Evolutionary conservation across 352 stramenopile species (phyloP), one percentile per base, ranked within the genome.

Genomic region (Pythium sukuiense): DNA sequence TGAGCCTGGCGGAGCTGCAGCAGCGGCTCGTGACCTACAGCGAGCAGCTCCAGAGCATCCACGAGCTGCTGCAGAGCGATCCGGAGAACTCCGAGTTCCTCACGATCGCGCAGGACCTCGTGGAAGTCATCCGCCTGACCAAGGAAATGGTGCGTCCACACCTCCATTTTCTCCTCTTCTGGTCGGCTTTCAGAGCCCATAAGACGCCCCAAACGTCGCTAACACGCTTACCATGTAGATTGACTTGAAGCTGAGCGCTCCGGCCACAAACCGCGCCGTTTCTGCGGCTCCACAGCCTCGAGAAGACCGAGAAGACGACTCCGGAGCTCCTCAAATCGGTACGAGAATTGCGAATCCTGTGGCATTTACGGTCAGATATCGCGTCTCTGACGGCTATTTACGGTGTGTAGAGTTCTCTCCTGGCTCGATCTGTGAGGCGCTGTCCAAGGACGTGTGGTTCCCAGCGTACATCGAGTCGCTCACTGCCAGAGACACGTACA

Each of bases 71-170:
- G 45, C 77, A 89, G 64, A 80, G 65, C 32, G 87, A 95, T 33
- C 70, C 84, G 27, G 74, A 79, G 30, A 95, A 95, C 41, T 57
- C 29, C 35, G 87, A 95, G 77, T 92, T 88, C 61, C 63, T 92
- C 53, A 71, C 70, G 33, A 93, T 95, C 76, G 81, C 87, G 12
- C 76, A 81, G 43, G 87, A 95, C 62, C 82, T 95, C 29, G 77
- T 90, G 20, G 87, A 95, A 61, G 87, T 95, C 55, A 92, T 95
- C 60, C 80, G 77, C n/a, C 80, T 95, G 56, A 95, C 87, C 27
- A 87, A 90, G 61, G 83, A 93, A 73, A 89, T 87, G 83, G 83
- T 92, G 55, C 39, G 55, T 49, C 6, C 18, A 24, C n/a, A 24
- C 8, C 5, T 29, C 13, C 55, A 49, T 8, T 35, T 14, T 54